Evolutionary conservation across 2,329 filamentous ascomycete genomes (phyloP), one percentile per base, ranked within the genome.

Genomic region (Metarhizium humberi): DNA sequence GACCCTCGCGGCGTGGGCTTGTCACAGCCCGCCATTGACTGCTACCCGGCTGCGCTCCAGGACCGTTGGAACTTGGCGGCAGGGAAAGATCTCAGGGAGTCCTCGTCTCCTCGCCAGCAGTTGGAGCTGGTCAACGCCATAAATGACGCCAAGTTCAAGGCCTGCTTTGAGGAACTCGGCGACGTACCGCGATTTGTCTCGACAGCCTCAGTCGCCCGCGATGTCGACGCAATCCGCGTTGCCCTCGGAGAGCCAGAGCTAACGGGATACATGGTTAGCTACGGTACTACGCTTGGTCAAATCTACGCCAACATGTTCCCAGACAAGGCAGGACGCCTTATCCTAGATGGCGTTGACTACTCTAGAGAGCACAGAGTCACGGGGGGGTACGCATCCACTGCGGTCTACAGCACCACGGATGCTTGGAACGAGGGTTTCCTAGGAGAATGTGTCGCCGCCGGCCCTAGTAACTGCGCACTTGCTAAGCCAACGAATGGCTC

Each of bases 281-380:
- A 34, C 32, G 32, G 32, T 7, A 34, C 32, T 76, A 36, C 75
- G 1, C 77, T 79, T 51, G 76, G 74, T 0, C 75, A 78, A 62
- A 77, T 72, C 0, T 78, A 76, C 53, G 75, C 73, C 29, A 72
- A 71, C 55, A 73, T 78, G 71, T 78, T 78, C 42, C 75, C 75
- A 0, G 59, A 69, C 29, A 70, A 69, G 46, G 73, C 76, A 1
- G 76, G 76, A 0, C 70, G 75, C 3, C 59, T 79, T 25, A 71
- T 78, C n/a, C 64, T 78, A 0, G 75, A 79, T 55, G 75, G 74
- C 0, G 74, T 72, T 10, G 71, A 75, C 57, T 74, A 74, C 54
- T 70, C 75, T 4, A 66, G 66, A 11, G 72, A 77, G 51, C 70
- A 76, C 50, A 71, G 74, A 10, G 55, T 69, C 6, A 64, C 74